These are phyloP conservation scores for Fonsecaea erecta DNA, from an alignment of 2,329 filamentous ascomycete genomes.

Conservation along the genomic window DNA sequence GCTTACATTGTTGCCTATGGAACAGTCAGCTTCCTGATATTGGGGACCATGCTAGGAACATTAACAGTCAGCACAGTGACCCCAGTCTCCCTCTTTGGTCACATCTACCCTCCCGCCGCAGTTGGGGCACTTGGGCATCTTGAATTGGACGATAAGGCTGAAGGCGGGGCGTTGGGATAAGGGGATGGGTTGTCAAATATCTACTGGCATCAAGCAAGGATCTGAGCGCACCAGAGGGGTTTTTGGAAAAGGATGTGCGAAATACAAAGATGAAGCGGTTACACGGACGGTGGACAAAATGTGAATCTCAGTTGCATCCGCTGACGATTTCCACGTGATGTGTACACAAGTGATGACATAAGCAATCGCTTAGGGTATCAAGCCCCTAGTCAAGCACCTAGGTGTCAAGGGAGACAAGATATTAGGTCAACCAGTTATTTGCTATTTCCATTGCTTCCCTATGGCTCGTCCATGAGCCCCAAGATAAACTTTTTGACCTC, in stretches of 20 bases:
- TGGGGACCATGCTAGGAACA: background rate
- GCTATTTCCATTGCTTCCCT: conserved; percentile 27
- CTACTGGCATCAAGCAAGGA: background rate
- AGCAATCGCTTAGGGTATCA: too few species aligned
- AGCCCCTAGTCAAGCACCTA: too few species aligned
- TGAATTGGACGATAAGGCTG: conserved; percentile 1
- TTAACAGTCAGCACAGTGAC: conserved; percentile 37
- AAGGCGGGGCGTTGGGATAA: background rate
- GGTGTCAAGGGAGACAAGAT: too few species aligned
- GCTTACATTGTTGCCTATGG: conserved; percentile 28
- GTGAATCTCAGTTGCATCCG: background rate
- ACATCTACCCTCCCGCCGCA: conserved; percentile 35
- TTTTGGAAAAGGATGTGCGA: background rate
- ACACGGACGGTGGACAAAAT: background rate
- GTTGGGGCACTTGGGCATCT: conserved; percentile 32
- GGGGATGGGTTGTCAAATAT: too few species aligned
- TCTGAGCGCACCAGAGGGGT: background rate
- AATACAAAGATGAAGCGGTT: background rate
- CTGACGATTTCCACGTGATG: background rate
- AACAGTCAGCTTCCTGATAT: conserved; percentile 4
- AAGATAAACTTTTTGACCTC: conserved; percentile 92
- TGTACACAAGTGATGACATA: conserved; percentile 1
- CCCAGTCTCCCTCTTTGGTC: conserved; percentile 34
- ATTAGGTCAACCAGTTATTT: background rate
- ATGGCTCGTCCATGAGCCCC: conserved; percentile 60